Evolutionary conservation across 1,139 yeast genomes (phyloP).

Genomic region (Taphrina pruni): DNA sequence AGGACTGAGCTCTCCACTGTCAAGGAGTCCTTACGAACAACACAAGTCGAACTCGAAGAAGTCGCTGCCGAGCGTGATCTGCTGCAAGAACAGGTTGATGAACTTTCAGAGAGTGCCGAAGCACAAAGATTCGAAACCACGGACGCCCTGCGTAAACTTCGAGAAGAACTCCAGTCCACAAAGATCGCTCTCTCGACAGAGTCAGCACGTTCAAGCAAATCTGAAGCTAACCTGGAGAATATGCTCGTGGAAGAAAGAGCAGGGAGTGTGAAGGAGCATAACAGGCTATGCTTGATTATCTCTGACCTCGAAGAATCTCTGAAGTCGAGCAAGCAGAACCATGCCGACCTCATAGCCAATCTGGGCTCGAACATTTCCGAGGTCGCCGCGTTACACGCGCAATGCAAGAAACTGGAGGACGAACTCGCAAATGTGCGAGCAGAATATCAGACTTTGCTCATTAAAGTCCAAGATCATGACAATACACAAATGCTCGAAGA

Average conservation of each 20-base stretch:
- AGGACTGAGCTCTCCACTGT: slow-evolving; percentile 18
- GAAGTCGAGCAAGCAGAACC: slow-evolving; percentile 25
- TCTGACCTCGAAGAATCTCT: slow-evolving; percentile 38
- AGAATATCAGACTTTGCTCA: not conserved
- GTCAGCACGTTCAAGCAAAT: not conserved
- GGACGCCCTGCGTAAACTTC: not conserved
- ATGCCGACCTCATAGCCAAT: slow-evolving; percentile 9
- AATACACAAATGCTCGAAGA: slow-evolving; percentile 15
- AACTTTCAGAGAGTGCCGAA: slow-evolving; percentile 5
- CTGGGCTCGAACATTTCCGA: slow-evolving; percentile 9
- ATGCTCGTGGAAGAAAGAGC: slow-evolving; percentile 3
- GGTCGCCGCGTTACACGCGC: slow-evolving; percentile 18
- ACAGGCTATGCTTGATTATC: slow-evolving; percentile 9
- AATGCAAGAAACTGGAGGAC: slow-evolving; percentile 25
- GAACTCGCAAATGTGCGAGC: slow-evolving; percentile 18
- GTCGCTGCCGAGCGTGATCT: slow-evolving; percentile 33
- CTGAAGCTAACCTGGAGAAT: not conserved
- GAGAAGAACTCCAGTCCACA: slow-evolving; percentile 4
- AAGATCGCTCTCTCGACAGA: not conserved
- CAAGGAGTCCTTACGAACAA: slow-evolving; percentile 7
- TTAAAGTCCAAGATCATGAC: not conserved
- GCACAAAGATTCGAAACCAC: slow-evolving; percentile 12
- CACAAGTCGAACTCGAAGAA: slow-evolving; percentile 34
- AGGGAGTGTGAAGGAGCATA: slow-evolving; percentile 11
- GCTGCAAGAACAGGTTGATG: slow-evolving; percentile 31